Evolutionary conservation across 2,329 filamentous ascomycete species (phyloP), one percentile per base, ranked within the genome.

Genomic region (Kalaharituber pfeilii): DNA sequence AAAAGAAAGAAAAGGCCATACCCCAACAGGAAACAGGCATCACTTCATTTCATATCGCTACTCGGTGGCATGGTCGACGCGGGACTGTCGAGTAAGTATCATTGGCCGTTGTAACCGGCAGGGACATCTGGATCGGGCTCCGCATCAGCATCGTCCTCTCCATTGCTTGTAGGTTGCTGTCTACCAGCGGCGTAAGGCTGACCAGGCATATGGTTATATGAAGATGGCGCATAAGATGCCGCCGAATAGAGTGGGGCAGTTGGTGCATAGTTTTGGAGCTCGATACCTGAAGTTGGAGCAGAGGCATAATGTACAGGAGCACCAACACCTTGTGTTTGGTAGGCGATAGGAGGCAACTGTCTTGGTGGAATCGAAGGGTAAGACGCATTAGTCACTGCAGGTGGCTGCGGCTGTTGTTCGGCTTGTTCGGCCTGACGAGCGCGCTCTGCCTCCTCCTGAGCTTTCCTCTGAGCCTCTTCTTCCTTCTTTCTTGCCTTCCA

Each of bases 401-500:
- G n/a, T 18, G 42, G 5, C 67, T 69, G 73, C 49, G 66, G 72
- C 7, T 50, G 67, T 61, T 80, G 78, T 25, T 73, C 70, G 44
- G 73, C 73, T 28, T 74, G 73, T 5, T 75, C 80, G 27, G 77
- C 44, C 27, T 47, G 49, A 15, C 58, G 77, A 68, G 80, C 81
- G 54, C 88, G 84, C 59, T 81, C 76, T 60, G 82, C 77, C 66
- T 95, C 88, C 60, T 96, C 89, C 8, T 88, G 86, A 11, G 83
- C 84, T 73, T 95, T 95, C 66, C 88, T 84, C 63, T 80, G 76
- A 51, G 82, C 82, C 62, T 96, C 89, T 64, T 96, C 89, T 68
- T 96, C 91, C 85, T 98, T 98, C 79, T 96, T 96, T 66, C 91
- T 86, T 36, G 86, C 85, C 73, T 96, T 98, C 91, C 91, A 98